phyloP scores from a whole-genome alignment of 169 alveolate species.

The Babesia microti region DNA sequence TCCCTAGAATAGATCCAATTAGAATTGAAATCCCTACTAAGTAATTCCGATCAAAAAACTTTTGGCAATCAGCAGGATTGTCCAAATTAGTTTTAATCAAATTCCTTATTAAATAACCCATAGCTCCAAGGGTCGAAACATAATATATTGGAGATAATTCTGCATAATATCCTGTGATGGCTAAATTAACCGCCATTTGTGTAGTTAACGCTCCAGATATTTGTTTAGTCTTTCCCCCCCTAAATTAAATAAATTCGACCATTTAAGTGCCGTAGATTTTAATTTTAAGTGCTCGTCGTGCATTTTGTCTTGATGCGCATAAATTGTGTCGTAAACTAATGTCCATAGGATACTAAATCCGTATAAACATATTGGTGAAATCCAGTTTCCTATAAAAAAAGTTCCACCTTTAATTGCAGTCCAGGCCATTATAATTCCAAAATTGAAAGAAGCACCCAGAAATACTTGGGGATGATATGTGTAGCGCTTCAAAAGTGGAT shows the following conservation, averaged over 20 bases:
- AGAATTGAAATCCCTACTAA: constrained; percentile 27
- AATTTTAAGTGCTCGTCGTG: constrained; percentile 75
- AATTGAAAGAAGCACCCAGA: constrained; percentile 80
- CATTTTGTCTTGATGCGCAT: constrained; percentile 84
- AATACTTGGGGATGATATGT: constrained; percentile 79
- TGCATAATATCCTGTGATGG: constrained; percentile 33
- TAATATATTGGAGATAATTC: constrained; percentile 5
- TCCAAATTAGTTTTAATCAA: constrained; percentile 17
- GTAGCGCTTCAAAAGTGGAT: constrained; percentile 81
- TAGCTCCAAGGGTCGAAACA: neutral
- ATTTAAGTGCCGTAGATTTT: constrained; percentile 79
- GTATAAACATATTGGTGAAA: constrained; percentile 38
- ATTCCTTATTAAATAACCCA: constrained; percentile 23
- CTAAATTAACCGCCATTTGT: constrained; percentile 22
- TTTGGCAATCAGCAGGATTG: constrained; percentile 19
- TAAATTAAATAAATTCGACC: constrained; percentile 46
- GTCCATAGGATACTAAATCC: constrained; percentile 74
- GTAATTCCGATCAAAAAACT: constrained; percentile 24
- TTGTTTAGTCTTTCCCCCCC: constrained; percentile 38
- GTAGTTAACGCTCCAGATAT: constrained; percentile 8
- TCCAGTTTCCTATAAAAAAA: constrained; percentile 11
- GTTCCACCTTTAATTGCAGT: constrained; percentile 45
- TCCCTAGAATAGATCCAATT: constrained; percentile 20
- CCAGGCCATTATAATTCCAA: constrained; percentile 77
- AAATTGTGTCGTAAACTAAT: constrained; percentile 83